Conservation (phyloP, 192 early-diverging fungal genomes). For the Backusella sp. region DNA sequence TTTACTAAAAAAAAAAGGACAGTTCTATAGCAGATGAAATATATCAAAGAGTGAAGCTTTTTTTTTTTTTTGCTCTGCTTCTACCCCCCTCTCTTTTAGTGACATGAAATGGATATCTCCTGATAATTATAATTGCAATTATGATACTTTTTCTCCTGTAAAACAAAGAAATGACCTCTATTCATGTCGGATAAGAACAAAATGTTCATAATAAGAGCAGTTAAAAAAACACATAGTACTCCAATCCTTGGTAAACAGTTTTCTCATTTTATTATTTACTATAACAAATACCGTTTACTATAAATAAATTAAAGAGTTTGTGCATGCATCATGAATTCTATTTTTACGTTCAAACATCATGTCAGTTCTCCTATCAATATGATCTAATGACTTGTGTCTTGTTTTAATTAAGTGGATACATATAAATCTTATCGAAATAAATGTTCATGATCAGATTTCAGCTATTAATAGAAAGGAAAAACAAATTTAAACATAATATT, state of each 20-base stretch:
- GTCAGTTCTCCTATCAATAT: background rate
- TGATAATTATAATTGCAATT: background rate
- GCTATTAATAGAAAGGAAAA: too few relatives aligned
- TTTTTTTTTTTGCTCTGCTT: background rate
- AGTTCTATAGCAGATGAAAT: background rate
- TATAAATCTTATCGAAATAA: background rate
- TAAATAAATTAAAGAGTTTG: background rate
- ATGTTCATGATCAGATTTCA: too few relatives aligned
- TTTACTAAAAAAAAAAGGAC: background rate
- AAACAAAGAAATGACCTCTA: background rate
- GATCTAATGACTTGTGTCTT: background rate
- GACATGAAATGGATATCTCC: background rate
- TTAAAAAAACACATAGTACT: background rate
- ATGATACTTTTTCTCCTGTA: background rate
- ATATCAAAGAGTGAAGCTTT: background rate
- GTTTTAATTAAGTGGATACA: background rate
- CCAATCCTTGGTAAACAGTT: background rate
- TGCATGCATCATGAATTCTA: background rate
- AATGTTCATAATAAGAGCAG: background rate
- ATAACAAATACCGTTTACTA: background rate
- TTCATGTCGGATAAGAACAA: background rate
- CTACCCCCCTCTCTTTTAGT: background rate
- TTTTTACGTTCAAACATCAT: background rate
- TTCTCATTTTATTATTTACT: background rate
- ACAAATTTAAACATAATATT: too few relatives aligned